phyloP scores from a whole-genome alignment of 1,284 basidiomycete genomes.

The Rhizoctonia solani region DNA sequence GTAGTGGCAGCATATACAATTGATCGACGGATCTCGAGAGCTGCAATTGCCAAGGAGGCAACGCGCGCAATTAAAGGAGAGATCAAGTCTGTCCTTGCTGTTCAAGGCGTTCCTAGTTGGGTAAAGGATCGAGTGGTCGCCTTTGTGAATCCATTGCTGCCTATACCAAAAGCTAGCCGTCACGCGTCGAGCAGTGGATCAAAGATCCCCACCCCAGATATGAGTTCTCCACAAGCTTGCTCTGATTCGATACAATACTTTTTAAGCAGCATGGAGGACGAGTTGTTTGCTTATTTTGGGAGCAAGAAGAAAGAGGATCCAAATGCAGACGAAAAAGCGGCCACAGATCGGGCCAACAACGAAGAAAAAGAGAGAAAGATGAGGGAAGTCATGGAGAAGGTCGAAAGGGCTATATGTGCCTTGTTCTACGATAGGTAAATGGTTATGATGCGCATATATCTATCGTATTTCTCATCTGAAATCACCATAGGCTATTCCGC shows the following conservation, averaged over 20 bases:
- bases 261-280: conserved; percentile 63
- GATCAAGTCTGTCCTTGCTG: conserved; percentile 55
- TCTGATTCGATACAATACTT: conserved; percentile 72
- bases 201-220: conserved; percentile 30
- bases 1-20: conserved; percentile 63
- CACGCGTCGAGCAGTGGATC: conserved; percentile 4
- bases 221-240: conserved; percentile 32
- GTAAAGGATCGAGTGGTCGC: conserved; percentile 61
- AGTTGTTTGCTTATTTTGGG: conserved; percentile 49
- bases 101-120: conserved; percentile 58
- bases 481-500: conserved; percentile 58
- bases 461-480: neutral
- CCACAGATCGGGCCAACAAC: conserved; percentile 39
- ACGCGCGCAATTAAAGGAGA: conserved; percentile 62
- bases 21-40: conserved; percentile 54
- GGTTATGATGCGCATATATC: neutral
- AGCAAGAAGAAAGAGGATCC: conserved; percentile 40
- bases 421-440: conserved; percentile 72
- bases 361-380: conserved; percentile 42
- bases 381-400: conserved; percentile 66
- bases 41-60: conserved; percentile 63
- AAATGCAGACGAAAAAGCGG: conserved; percentile 44
- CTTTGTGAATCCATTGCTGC: conserved; percentile 36
- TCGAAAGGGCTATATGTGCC: conserved; percentile 70
- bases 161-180: conserved; percentile 20